These are phyloP conservation scores for Phytophthora constricta DNA, from an alignment of 352 stramenopile species.

Conservation along the genomic window DNA sequence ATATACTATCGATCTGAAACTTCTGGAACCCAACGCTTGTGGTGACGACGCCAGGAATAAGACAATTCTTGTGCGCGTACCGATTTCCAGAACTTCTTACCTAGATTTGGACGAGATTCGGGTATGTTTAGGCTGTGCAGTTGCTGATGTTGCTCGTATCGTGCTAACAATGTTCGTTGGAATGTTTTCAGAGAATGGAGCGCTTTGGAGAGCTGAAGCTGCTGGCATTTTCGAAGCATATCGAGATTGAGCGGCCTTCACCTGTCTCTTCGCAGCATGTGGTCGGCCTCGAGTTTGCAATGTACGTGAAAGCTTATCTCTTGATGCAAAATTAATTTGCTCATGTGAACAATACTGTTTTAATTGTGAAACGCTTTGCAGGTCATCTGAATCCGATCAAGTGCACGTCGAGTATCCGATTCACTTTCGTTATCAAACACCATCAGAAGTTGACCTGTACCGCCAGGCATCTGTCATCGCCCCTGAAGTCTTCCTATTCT, in stretches of 20 bases:
- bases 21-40: conserved; percentile 24
- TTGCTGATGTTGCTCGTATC: background rate
- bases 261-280: conserved; percentile 59
- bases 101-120: conserved; percentile 65
- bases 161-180: background rate
- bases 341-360: background rate
- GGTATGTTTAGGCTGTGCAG: conserved; percentile 22
- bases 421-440: conserved; percentile 70
- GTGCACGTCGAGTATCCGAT: conserved; percentile 55
- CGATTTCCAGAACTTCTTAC: conserved; percentile 51
- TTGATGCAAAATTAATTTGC: background rate
- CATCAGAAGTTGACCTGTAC: conserved; percentile 46
- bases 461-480: conserved; percentile 46
- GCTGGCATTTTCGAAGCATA: conserved; percentile 59
- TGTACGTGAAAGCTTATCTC: conserved; percentile 33
- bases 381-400: conserved; percentile 13
- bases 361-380: conserved; percentile 11
- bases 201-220: conserved; percentile 55
- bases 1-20: conserved; percentile 42
- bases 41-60: conserved; percentile 6
- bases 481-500: conserved; percentile 57
- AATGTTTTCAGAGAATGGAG: conserved; percentile 54
- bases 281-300: conserved; percentile 50
- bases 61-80: conserved; percentile 44
- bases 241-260: conserved; percentile 69